A percentile compares a stretch with the other conserved stretches of the same genome.
phyloP scores from a whole-genome alignment of 2,329 filamentous ascomycete species.

The Metarhizium rileyi region DNA sequence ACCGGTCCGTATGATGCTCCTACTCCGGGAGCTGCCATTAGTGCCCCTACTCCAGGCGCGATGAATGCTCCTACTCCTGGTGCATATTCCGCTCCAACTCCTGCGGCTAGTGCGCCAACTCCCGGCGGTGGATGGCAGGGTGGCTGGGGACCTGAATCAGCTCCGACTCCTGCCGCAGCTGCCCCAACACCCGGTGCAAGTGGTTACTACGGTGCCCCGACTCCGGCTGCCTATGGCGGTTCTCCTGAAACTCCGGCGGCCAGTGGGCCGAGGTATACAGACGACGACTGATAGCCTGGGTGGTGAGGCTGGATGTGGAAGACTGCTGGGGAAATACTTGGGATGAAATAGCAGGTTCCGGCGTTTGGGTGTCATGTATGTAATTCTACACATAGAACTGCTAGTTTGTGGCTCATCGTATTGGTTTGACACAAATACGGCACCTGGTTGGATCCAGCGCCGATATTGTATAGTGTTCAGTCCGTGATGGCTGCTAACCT shows the following conservation, averaged over 20 bases:
- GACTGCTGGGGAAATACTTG: background rate
- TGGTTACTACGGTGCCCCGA: conserved; percentile 53
- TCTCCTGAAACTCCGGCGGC: conserved; percentile 53
- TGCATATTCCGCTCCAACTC: conserved; percentile 55
- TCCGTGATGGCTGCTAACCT: background rate
- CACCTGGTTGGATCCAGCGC: no score
- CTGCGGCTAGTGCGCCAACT: conserved; percentile 56
- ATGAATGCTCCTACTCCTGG: conserved; percentile 64
- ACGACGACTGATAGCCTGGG: conserved; percentile 30
- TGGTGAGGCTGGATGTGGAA: background rate
- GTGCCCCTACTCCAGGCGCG: conserved; percentile 52
- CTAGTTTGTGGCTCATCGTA: background rate
- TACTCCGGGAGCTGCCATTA: conserved; percentile 49
- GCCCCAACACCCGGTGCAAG: conserved; percentile 63
- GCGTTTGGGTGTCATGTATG: background rate
- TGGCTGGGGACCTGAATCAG: conserved; percentile 51
- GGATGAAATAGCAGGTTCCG: background rate
- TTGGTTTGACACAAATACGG: background rate
- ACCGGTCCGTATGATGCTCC: conserved; percentile 57
- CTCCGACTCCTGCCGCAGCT: conserved; percentile 54
- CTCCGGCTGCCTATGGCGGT: conserved; percentile 50
- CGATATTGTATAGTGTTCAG: background rate
- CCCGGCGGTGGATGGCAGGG: conserved; percentile 55
- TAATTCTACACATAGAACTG: background rate
- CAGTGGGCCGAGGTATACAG: conserved; percentile 44